Conservation (phyloP, 371 early-diverging fungal genomes). For the Quaeritorhiza haematococci region DNA sequence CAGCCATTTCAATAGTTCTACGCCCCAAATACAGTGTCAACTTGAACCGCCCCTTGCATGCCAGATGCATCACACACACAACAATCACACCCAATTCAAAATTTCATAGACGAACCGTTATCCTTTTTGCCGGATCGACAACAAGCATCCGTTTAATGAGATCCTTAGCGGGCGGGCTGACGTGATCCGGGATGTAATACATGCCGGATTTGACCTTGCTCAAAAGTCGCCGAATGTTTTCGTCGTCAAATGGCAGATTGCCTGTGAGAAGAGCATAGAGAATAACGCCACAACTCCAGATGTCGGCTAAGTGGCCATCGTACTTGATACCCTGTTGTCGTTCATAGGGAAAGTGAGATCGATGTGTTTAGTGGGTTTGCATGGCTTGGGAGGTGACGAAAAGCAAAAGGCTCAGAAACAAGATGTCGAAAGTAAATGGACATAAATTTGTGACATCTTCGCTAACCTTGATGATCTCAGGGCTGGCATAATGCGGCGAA, state of each 20-base stretch:
- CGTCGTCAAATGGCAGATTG: constrained; percentile 89
- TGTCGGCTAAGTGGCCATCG: constrained; percentile 80
- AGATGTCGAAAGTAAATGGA: no score
- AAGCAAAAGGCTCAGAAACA: no score
- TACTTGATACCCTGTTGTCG: constrained; percentile 63
- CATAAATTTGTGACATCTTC: constrained; percentile 20
- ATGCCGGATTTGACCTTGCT: constrained; percentile 49
- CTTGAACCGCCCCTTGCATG: no score
- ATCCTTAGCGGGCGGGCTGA: constrained; percentile 59
- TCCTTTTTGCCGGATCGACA: constrained; percentile 40
- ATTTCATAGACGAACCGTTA: constrained; percentile 22
- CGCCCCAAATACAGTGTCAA: no score
- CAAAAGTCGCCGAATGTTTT: constrained; percentile 72
- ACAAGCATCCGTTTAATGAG: constrained; percentile 51
- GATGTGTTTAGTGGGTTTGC: neutral
- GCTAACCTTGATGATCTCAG: constrained; percentile 80
- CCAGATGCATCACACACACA: neutral
- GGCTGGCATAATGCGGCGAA: constrained; percentile 89
- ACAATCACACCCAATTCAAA: neutral
- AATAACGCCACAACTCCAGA: constrained; percentile 92
- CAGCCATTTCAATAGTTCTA: neutral
- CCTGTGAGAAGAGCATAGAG: constrained; percentile 84
- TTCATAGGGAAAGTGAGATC: neutral
- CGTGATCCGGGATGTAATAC: constrained; percentile 53
- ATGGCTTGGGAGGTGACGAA: no score